Evolutionary conservation across 108 stramenopile genomes (phyloP).

Genomic region (Conticribra guillardii): DNA sequence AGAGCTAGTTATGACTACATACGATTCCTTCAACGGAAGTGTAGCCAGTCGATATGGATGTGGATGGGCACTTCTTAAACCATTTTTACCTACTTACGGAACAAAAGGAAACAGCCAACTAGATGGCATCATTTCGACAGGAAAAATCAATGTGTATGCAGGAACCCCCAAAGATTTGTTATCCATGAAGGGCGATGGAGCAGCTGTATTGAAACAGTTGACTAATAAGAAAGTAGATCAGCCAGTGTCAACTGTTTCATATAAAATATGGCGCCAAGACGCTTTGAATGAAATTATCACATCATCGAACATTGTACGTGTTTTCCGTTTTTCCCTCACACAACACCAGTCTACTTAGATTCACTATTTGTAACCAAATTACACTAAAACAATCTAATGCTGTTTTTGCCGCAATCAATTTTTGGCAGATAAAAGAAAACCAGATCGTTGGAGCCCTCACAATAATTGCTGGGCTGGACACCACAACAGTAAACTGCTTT

Average conservation of each 20-base stretch:
- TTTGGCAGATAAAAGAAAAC: conserved; percentile 14
- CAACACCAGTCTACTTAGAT: too few species aligned
- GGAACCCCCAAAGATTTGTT: conserved; percentile 13
- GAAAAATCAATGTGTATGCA: background rate
- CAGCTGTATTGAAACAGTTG: conserved; percentile 7
- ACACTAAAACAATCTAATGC: too few species aligned
- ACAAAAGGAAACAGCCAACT: background rate
- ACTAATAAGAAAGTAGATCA: conserved; percentile 1
- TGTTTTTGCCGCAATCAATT: background rate
- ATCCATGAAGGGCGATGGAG: background rate
- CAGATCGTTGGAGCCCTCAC: conserved; percentile 27
- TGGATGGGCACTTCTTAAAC: conserved; percentile 27
- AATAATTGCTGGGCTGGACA: conserved; percentile 7
- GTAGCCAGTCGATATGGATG: conserved; percentile 20
- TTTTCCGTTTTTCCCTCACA: too few species aligned
- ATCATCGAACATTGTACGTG: conserved; percentile 8
- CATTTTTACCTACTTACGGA: background rate
- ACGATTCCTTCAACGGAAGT: background rate
- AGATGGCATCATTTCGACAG: background rate
- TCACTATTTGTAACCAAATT: too few species aligned
- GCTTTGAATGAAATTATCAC: background rate
- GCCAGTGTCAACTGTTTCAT: background rate
- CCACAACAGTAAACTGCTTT: conserved; percentile 24
- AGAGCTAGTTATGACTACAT: conserved; percentile 17
- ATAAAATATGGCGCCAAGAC: conserved; percentile 9